These are phyloP conservation scores for Inga laurina DNA, from an alignment of 306 rosid genomes.

Conservation along the genomic window DNA sequence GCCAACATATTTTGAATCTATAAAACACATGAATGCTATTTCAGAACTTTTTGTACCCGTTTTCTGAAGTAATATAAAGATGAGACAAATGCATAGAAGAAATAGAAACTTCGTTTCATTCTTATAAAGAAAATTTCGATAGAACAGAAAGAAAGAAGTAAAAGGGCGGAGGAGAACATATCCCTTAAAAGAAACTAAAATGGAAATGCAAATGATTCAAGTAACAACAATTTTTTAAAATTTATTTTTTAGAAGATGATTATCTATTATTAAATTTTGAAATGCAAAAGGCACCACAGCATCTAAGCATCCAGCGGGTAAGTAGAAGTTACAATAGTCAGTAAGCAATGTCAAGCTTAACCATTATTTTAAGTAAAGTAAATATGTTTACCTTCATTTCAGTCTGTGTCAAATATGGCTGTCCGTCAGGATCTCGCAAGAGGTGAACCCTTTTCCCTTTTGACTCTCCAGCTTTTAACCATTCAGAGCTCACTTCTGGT, in stretches of 20 bases:
- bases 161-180: not conserved
- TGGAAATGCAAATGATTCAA: conserved; percentile 11
- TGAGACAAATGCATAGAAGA: not conserved
- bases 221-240: not conserved
- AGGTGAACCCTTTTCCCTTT: conserved; percentile 71
- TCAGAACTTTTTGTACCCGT: not conserved
- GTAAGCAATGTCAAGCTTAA: not conserved
- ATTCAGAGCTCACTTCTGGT: conserved; percentile 70
- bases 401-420: conserved; percentile 80
- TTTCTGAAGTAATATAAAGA: not conserved
- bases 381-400: conserved; percentile 77
- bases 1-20: conserved; percentile 11
- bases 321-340: conserved; percentile 11
- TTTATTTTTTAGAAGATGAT: not conserved
- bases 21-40: not conserved
- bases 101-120: not conserved
- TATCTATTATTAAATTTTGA: not conserved
- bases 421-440: conserved; percentile 94
- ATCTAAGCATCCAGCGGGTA: conserved; percentile 12
- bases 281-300: not conserved
- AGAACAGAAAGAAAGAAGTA: conserved; percentile 1
- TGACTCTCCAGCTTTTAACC: conserved; percentile 83
- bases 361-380: conserved; percentile 15
- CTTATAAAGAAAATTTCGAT: not conserved
- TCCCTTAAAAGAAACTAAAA: not conserved